A percentile compares a stretch with the other conserved stretches of the same genome.
Conservation (phyloP, 441 rosid genomes). For the Lagerstroemia fauriei region DNA sequence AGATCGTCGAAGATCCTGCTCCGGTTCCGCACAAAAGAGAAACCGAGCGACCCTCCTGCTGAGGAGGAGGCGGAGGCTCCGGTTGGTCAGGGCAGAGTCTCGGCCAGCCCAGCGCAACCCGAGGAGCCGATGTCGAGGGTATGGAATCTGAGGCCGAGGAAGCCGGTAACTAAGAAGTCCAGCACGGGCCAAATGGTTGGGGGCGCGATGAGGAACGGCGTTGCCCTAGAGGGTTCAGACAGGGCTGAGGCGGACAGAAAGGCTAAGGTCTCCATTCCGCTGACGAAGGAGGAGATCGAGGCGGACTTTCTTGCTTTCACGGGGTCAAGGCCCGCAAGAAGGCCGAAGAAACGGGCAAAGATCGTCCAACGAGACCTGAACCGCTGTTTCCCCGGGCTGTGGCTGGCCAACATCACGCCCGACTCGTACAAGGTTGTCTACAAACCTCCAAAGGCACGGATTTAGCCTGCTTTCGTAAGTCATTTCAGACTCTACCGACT, state of each 20-base stretch:
- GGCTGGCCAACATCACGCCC: conserved; percentile 10
- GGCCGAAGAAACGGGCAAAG: conserved; percentile 13
- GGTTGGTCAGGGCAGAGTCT: background rate
- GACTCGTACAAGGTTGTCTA: conserved; percentile 18
- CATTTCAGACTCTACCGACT: no score
- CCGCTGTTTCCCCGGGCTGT: conserved; percentile 28
- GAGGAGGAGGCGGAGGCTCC: conserved; percentile 32
- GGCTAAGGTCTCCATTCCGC: conserved; percentile 34
- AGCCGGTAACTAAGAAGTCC: conserved; percentile 29
- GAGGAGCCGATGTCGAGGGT: conserved; percentile 52
- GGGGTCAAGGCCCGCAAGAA: conserved; percentile 16
- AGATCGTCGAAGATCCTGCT: conserved; percentile 54
- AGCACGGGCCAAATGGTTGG: conserved; percentile 26
- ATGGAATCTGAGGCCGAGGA: conserved; percentile 67
- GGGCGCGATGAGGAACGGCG: conserved; percentile 27
- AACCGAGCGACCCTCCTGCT: conserved; percentile 25
- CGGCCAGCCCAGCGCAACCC: conserved; percentile 24
- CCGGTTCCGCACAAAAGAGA: conserved; percentile 44
- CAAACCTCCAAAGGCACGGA: background rate
- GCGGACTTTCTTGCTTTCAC: conserved; percentile 10
- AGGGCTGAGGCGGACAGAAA: conserved; percentile 38
- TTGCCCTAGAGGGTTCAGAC: background rate
- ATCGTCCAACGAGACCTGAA: conserved; percentile 17
- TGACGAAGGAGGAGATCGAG: conserved; percentile 33
- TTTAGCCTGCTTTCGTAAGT: background rate